Evolutionary conservation across 805 yeast species (phyloP), one percentile per base, ranked within the genome.

Genomic region (Clavispora vitiphila): DNA sequence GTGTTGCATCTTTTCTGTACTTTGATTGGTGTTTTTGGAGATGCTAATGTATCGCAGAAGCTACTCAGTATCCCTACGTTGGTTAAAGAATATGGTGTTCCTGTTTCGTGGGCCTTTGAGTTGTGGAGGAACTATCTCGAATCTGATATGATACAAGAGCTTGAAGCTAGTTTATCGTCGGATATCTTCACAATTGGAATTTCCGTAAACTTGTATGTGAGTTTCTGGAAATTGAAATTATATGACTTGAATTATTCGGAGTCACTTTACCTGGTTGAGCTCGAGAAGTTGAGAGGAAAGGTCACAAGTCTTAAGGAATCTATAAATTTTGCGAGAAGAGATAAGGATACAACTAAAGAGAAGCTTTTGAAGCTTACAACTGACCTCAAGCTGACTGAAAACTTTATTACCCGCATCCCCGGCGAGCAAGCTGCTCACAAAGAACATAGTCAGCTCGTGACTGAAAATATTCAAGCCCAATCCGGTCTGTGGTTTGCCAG

Each of bases 211-310:
- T 62, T 87, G 22, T 86, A 73, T 53, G 62, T 68, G 2, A 65
- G 74, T 1, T 90, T 89, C 52, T 90, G 96, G 96, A 77, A 70
- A 46, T 65, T 84, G 25, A 74, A 83, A 0, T 62, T 87, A 7
- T 81, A 83, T 54, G 96, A 89, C 53, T 76, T 89, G 24, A 74
- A 76, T 45, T 82, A 62, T 55, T 72, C 77, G 2, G 62, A 64
- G 6, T 49, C 55, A 1, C 55, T 77, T 2, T 89, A 90, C 55
- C 68, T 67, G 10, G 54, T 56, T 3, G 82, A 79, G 45, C 50
- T 63, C 20, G 49, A 53, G 2, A 77, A 71, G 43, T 51, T 78
- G 12, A 55, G 60, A 25, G 59, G 65, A 1, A 61, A 57, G 23
- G 57, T 67, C 3, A 56, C 56, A 19, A 61, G 71, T 5, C 54